Evolutionary conservation across 75 land plant genomes (phyloP).

Genomic region (Sequoia sempervirens): DNA sequence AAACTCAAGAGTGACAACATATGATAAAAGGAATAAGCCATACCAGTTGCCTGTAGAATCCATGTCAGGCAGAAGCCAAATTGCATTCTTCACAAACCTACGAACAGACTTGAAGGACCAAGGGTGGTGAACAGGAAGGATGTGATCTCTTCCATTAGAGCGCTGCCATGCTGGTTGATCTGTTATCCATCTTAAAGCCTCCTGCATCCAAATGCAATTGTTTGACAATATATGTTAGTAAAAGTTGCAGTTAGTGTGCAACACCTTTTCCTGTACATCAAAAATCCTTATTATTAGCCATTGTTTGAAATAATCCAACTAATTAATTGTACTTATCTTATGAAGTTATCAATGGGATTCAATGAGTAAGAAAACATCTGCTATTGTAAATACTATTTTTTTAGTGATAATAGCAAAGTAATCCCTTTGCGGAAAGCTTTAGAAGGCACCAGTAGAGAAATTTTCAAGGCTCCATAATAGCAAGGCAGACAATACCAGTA

Average conservation of each 20-base stretch:
- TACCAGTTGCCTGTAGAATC: slow-evolving; percentile 97
- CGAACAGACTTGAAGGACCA: slow-evolving; percentile 96
- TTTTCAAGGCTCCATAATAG: neutral
- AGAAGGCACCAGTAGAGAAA: neutral
- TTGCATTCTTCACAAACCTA: slow-evolving; percentile 70
- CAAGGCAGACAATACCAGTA: neutral
- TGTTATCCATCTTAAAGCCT: slow-evolving; percentile 85
- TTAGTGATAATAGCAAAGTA: neutral
- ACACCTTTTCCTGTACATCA: neutral
- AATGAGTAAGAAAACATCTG: neutral
- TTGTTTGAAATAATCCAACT: neutral
- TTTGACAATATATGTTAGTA: slow-evolving; percentile 3
- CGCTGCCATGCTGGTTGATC: slow-evolving; percentile 89
- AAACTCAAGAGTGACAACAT: neutral
- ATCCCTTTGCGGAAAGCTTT: neutral
- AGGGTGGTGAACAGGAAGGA: slow-evolving; percentile 94
- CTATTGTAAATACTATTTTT: neutral
- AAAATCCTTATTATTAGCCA: neutral
- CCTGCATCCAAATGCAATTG: slow-evolving; percentile 37
- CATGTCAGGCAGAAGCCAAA: slow-evolving; percentile 96
- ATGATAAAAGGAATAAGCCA: neutral
- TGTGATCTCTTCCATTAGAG: slow-evolving; percentile 90
- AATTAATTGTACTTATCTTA: neutral
- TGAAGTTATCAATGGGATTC: neutral
- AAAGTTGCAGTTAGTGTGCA: neutral